Evolutionary conservation across 352 stramenopile species (phyloP).

Genomic region (Phytophthora brassicae): DNA sequence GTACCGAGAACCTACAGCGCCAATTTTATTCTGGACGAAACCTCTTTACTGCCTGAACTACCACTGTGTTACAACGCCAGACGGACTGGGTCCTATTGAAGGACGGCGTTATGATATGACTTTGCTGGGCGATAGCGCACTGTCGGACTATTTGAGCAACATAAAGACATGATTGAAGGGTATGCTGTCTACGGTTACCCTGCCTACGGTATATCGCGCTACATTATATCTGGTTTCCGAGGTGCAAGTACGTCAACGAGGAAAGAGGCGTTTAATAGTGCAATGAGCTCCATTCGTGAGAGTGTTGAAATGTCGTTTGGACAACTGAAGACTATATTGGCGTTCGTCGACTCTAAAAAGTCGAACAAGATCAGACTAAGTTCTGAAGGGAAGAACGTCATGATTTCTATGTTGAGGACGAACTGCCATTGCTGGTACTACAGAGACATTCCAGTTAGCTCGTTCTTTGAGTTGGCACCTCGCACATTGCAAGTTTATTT

Average conservation of each 20-base stretch:
- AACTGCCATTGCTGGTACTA: slow-evolving; percentile 5
- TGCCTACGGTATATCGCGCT: background rate
- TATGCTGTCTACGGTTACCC: slow-evolving; percentile 2
- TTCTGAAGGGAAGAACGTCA: slow-evolving; percentile 2
- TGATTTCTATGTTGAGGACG: slow-evolving; percentile 1
- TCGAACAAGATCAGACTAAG: slow-evolving; percentile 3
- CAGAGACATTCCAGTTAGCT: background rate
- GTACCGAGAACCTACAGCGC: background rate
- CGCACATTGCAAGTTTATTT: slow-evolving; percentile 1
- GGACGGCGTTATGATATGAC: background rate
- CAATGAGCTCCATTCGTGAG: slow-evolving; percentile 8
- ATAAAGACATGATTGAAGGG: background rate
- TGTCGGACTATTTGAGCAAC: background rate
- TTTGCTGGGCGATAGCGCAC: slow-evolving; percentile 1
- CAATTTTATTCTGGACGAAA: background rate
- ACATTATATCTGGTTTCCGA: background rate
- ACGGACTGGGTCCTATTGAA: slow-evolving; percentile 1
- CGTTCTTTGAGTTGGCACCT: background rate
- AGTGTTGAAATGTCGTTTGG: background rate
- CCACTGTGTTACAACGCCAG: slow-evolving; percentile 1
- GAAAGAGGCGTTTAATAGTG: slow-evolving; percentile 1
- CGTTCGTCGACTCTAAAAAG: slow-evolving; percentile 6
- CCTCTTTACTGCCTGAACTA: slow-evolving; percentile 2
- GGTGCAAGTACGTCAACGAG: background rate
- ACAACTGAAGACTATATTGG: background rate